Percentiles rank a stretch among this genome's conserved stretches.
Conservation (phyloP, 805 yeast genomes). For the Metschnikowia gruessii region DNA sequence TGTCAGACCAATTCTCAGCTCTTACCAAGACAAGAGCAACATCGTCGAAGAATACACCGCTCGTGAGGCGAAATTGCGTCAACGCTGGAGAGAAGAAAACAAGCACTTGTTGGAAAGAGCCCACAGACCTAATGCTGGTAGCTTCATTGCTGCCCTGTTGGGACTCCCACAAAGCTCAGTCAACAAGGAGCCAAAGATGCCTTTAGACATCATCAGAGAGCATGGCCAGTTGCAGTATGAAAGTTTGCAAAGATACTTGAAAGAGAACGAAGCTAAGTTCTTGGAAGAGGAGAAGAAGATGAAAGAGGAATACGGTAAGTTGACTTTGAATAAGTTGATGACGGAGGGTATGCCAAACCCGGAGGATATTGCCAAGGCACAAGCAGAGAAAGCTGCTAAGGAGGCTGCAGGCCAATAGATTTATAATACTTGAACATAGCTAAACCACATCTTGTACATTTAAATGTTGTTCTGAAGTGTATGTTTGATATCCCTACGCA, state of each 20-base stretch:
- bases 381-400: slow-evolving; percentile 31
- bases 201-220: slow-evolving; percentile 84
- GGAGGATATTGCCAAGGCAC: slow-evolving; percentile 53
- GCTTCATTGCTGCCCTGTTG: slow-evolving; percentile 57
- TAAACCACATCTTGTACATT: slow-evolving; percentile 8
- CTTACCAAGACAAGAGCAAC: slow-evolving; percentile 63
- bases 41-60: slow-evolving; percentile 76
- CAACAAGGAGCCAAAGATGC: slow-evolving; percentile 63
- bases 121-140: slow-evolving; percentile 41
- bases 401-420: slow-evolving; percentile 12
- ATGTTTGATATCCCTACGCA: not conserved
- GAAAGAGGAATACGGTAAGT: slow-evolving; percentile 76
- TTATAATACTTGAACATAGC: slow-evolving; percentile 12
- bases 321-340: slow-evolving; percentile 79
- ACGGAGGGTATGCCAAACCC: slow-evolving; percentile 80
- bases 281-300: slow-evolving; percentile 84
- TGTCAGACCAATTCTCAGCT: slow-evolving; percentile 80
- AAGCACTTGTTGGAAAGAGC: slow-evolving; percentile 32
- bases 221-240: slow-evolving; percentile 89
- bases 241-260: slow-evolving; percentile 62
- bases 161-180: slow-evolving; percentile 54
- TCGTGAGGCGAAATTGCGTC: slow-evolving; percentile 75
- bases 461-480: not conserved
- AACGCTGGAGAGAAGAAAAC: slow-evolving; percentile 60
- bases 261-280: slow-evolving; percentile 60